Evolutionary conservation across 306 rosid species (phyloP).

Genomic region (Malus domestica): ASM211411v1 NC_041792.1:12555907-12556406

Average conservation of each 20-base stretch:
- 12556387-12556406: neutral
- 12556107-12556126: too few relatives aligned
- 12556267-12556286: constrained; percentile 97
- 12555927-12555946: too few relatives aligned
- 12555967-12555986: too few relatives aligned
- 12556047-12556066: too few relatives aligned
- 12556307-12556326: constrained; percentile 87
- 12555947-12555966: too few relatives aligned
- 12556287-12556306: constrained; percentile 94
- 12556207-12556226: constrained; percentile 97
- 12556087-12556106: neutral
- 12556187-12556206: constrained; percentile 70
- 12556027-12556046: too few relatives aligned
- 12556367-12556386: too few relatives aligned
- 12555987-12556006: too few relatives aligned
- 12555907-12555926: neutral
- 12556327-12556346: constrained; percentile 70
- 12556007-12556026: too few relatives aligned
- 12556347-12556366: neutral
- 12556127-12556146: constrained; percentile 4
- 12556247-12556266: constrained; percentile 95
- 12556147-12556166: constrained; percentile 1
- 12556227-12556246: constrained; percentile 97
- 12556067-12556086: neutral
- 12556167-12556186: constrained; percentile 67